These are phyloP conservation scores for Pyrus hybrid DNA, from an alignment of 331 rosid genomes.

Conservation along the genomic window DNA sequence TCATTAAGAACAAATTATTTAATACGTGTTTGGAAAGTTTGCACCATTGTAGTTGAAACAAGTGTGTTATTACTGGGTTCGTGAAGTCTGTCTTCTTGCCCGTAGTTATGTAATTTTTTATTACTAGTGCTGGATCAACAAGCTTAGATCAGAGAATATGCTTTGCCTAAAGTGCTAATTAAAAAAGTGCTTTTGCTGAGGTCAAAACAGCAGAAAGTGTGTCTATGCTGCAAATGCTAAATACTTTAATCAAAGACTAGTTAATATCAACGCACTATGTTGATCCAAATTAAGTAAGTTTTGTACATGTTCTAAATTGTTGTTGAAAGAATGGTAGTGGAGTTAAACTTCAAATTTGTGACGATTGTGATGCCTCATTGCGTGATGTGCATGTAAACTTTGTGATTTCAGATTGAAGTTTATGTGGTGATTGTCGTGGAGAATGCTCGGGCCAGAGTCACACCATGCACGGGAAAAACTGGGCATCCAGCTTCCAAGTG, in stretches of 20 bases:
- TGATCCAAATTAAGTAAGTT: not conserved
- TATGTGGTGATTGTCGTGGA: not conserved
- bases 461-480: not conserved
- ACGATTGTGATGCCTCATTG: not conserved
- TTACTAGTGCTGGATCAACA: not conserved
- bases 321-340: not conserved
- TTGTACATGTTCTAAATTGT: not conserved
- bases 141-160: not conserved
- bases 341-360: not conserved
- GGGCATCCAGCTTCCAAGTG: not conserved
- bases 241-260: not conserved
- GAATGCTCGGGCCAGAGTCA: not conserved
- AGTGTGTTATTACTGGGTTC: too few relatives aligned
- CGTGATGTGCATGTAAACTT: not conserved
- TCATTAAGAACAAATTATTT: not conserved
- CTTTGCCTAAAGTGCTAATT: not conserved
- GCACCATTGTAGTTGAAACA: not conserved
- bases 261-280: not conserved
- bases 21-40: not conserved
- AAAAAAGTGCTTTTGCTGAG: not conserved
- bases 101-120: not conserved
- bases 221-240: not conserved
- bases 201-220: not conserved
- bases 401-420: conserved; percentile 1
- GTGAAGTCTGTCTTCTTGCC: too few relatives aligned